Base-by-base conservation (phyloP, 495 filamentous ascomycete species). In the Neurospora tetrasperma region DNA sequence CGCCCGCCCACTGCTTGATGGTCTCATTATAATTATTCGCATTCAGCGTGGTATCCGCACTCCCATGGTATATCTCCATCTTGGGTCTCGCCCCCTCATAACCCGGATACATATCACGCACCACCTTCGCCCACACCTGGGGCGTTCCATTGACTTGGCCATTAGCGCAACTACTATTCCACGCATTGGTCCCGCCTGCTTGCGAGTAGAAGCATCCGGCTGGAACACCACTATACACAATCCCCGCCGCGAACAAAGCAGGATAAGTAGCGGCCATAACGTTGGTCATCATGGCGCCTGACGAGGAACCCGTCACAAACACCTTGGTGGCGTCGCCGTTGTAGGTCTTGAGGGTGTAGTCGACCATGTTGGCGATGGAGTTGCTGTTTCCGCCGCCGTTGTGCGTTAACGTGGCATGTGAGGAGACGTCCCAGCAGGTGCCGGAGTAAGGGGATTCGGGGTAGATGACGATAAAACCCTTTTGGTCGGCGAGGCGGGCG, bases 321-420 rank as follows among this genome's bases (percentile, higher is more conserved):
- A 87, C 83, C 71, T 83, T 83, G 71, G 74, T 78, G 16, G 80
- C 69, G 74, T 90, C 86, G 16, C 82, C 87, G 2, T 76, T 75
- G 78, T 88, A 89, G 23, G 82, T 84, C 1, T 78, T 70, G 16
- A 87, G 79, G 2, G 88, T 80, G 73, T 86, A 88, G 23, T 75
- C 82, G 41, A 90, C 89, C 88, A 90, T 89, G 78, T 86, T 88
- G 48, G 80, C 83, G 69, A 90, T 88, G 23, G 86, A 83, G 71
- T 87, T 82, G 76, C 84, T 86, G 79, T 90, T 85, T 31, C 87
- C 85, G 9, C 87, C 86, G 4, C 87, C 88, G 73, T 88, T 77
- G 76, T 88, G 86, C 18, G 81, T 87, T 1, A 90, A 80, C 7
- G 86, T 80, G 73, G 78, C 74, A 16, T 75, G 76, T 23, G 77